These are phyloP conservation scores for Russula vinacea DNA, from an alignment of 768 basidiomycete genomes.

Conservation along the genomic window DNA sequence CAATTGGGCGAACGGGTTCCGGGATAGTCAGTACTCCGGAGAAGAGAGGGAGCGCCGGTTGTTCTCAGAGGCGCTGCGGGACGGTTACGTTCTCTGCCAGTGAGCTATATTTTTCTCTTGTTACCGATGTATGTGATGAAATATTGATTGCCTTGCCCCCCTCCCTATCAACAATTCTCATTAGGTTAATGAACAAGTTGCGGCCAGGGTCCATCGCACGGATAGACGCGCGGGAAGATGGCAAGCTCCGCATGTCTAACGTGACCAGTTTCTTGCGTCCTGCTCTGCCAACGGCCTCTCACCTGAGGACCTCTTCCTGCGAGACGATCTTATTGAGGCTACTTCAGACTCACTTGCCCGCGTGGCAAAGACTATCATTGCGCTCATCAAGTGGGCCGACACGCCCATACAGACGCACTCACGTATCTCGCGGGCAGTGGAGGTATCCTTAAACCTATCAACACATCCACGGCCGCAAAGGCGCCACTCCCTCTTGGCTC, in stretches of 20 bases:
- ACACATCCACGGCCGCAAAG: constrained; percentile 35
- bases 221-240: constrained; percentile 64
- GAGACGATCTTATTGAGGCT: constrained; percentile 63
- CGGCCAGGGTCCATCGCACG: constrained; percentile 57
- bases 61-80: constrained; percentile 73
- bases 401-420: constrained; percentile 45
- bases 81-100: constrained; percentile 90
- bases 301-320: constrained; percentile 61
- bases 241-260: constrained; percentile 64
- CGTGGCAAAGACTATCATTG: constrained; percentile 71
- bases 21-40: constrained; percentile 45
- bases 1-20: constrained; percentile 34
- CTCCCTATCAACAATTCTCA: constrained; percentile 28
- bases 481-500: constrained; percentile 12
- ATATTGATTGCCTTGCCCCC: constrained; percentile 12
- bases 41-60: constrained; percentile 73
- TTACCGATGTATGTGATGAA: constrained; percentile 6
- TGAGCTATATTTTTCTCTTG: constrained; percentile 41
- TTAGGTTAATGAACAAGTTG: constrained; percentile 77
- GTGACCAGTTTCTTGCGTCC: constrained; percentile 73
- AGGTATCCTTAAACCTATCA: constrained; percentile 35
- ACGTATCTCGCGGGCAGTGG: constrained; percentile 45
- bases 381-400: constrained; percentile 63
- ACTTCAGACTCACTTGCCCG: constrained; percentile 60
- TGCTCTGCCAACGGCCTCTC: constrained; percentile 65